A percentile compares a stretch with the other conserved stretches of the same genome.
Conservation (phyloP, 192 early-diverging fungal genomes). For the Helicostylum pulchrum region DNA sequence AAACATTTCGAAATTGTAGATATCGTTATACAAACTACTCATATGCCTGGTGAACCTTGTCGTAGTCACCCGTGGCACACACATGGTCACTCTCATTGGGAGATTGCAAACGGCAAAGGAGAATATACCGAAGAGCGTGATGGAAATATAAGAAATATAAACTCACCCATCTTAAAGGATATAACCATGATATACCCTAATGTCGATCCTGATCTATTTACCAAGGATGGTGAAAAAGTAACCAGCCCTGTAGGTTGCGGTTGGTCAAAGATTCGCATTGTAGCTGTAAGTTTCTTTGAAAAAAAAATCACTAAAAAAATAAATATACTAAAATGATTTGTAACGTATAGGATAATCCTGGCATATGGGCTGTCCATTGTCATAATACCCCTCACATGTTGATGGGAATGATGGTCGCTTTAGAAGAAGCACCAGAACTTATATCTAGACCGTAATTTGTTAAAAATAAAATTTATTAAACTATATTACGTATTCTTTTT, state of each 20-base stretch:
- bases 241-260: slow-evolving; percentile 20
- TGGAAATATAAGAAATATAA: slow-evolving; percentile 5
- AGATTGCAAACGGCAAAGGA: slow-evolving; percentile 31
- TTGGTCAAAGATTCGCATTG: slow-evolving; percentile 29
- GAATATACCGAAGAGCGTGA: slow-evolving; percentile 18
- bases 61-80: slow-evolving; percentile 37
- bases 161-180: slow-evolving; percentile 14
- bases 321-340: not conserved
- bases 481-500: not conserved
- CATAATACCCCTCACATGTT: slow-evolving; percentile 39
- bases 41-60: slow-evolving; percentile 16
- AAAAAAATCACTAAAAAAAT: not conserved
- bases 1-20: slow-evolving; percentile 30
- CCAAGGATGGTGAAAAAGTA: not conserved
- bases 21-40: slow-evolving; percentile 30
- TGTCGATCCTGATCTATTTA: slow-evolving; percentile 9
- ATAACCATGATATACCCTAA: slow-evolving; percentile 26
- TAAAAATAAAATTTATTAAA: not conserved
- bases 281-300: slow-evolving; percentile 21
- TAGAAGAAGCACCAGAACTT: slow-evolving; percentile 25
- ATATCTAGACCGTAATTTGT: slow-evolving; percentile 3
- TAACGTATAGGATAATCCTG: slow-evolving; percentile 33
- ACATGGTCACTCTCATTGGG: slow-evolving; percentile 36
- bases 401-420: slow-evolving; percentile 34
- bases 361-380: slow-evolving; percentile 34